Base-by-base conservation (phyloP, 805 yeast genomes). In the Metschnikowia baotianmanensis region DNA sequence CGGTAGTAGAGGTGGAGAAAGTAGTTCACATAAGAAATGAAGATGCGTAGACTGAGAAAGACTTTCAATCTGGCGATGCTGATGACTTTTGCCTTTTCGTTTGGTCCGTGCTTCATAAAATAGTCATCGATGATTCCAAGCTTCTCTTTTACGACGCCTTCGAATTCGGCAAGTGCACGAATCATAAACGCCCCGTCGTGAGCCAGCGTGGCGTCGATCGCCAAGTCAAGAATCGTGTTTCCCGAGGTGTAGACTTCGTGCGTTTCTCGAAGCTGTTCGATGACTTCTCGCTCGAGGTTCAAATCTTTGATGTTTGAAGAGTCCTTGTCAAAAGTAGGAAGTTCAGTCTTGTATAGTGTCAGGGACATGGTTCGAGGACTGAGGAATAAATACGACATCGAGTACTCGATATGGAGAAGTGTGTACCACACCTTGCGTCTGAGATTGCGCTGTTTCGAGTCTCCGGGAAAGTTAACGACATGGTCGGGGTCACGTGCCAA, bases 1-100 rank as follows among this genome's bases (percentile, higher is more conserved):
- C 47, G 42, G 41, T 50, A 57, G 43, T 52, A 52, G 9, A 51
- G 36, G 36, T 50, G 43, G 25, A 57, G 46, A 45, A 50, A 56
- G 32, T 38, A 51, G 33, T 51, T 48, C 15, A 51, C 36, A 23
- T 43, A 45, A 8, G 49, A 50, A 12, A 49, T 35, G 32, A 53
- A 48, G 3, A 50, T 11, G 40, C 48, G 47, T 2, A 46, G 22
- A 13, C 18, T 15, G 6, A 34, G 15, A 11, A 40, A 20, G n/a
- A 35, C 12, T n/a, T 31, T 35, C 19, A 40, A 31, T 8, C 18
- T 18, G n/a, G 41, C 27, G 3, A 33, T n/a, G 10, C 12, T 18
- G 15, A 42, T 21, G 13, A 38, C 32, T 5, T 24, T 31, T 11
- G 33, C 31, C 6, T 18, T 13, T 9, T 31, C 27, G 11, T 12